These are phyloP conservation scores for Kandelia obovata DNA, from an alignment of 345 rosid species.

Conservation along the genomic window DNA sequence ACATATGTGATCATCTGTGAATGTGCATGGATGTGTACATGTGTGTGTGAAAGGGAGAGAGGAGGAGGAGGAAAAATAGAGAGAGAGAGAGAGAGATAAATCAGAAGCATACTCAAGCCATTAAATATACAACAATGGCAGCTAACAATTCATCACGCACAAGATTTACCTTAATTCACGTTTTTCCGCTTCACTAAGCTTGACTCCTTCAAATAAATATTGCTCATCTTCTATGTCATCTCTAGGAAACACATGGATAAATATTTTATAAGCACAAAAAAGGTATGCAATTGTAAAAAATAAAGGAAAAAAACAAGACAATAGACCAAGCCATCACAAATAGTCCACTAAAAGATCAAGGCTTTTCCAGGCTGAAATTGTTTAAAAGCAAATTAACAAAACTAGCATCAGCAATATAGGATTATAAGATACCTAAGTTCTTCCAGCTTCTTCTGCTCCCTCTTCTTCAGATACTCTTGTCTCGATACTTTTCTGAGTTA, in stretches of 20 bases:
- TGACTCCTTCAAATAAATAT: slow-evolving; percentile 70
- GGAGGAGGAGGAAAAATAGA: background rate
- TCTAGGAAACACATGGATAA: slow-evolving; percentile 31
- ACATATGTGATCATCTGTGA: too few species aligned
- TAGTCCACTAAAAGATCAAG: background rate
- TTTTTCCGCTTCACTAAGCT: slow-evolving; percentile 68
- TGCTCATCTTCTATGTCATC: slow-evolving; percentile 91
- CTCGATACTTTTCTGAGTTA: slow-evolving; percentile 77
- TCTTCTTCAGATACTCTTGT: slow-evolving; percentile 84
- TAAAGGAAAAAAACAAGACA: background rate
- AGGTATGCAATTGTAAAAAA: background rate
- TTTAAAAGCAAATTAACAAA: background rate
- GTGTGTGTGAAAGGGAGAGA: background rate
- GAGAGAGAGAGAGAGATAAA: too few species aligned
- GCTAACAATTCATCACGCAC: background rate
- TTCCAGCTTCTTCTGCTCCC: slow-evolving; percentile 96
- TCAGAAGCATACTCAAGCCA: too few species aligned
- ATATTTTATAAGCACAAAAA: background rate
- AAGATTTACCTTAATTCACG: slow-evolving; percentile 52
- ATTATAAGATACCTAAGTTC: slow-evolving; percentile 59
- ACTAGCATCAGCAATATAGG: background rate
- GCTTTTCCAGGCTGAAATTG: background rate
- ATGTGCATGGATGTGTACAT: too few species aligned
- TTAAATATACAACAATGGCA: background rate
- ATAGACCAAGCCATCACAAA: background rate